Evolutionary conservation across 2,329 filamentous ascomycete genomes (phyloP), one percentile per base, ranked within the genome.

Genomic region (Xylariaceae sp.): DNA sequence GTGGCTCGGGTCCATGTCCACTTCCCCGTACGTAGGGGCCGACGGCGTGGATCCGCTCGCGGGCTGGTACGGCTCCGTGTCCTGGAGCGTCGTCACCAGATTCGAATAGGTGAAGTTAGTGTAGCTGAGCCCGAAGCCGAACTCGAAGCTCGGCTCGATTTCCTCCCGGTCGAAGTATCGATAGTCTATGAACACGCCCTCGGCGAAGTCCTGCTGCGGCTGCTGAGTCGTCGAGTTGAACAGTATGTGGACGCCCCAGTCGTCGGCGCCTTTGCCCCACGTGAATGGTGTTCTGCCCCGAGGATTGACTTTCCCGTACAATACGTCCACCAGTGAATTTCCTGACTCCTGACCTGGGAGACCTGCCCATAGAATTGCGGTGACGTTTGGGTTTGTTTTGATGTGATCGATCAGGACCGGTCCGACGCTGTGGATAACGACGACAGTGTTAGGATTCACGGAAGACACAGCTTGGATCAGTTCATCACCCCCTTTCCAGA

Each of bases 341-440:
- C 91, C 91, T 14, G 87, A 89, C 70, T 96, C 89, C 70, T 96
- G 88, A 7, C 90, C 91, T 0, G 90, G 90, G 12, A 91, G 75
- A 64, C 89, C 89, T 16, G 89, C 90, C 82, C 88, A 93, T 2
- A 96, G 72, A 49, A 96, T 90, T 21, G 90, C 91, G 1, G 89
- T 91, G 45, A 96, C 81, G 73, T 96, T 96, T 4, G 50, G 84
- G 81, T 76, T 85, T 84, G 53, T 89, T 74, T 69, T 89, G 84
- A 81, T 85, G 5, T 89, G 82, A n/a, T 87, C 84, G 40, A 97
- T 75, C 2, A 96, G 76, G 2, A 96, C 89, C 0, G 92, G 85
- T 0, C 92, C 92, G 2, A 88, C 84, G 2, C 89, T 91, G 77
- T 98, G 93, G 55, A 98, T 88, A 49, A 97, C 87, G 6, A 97